Percentiles rank a stretch among this genome's conserved stretches.
Evolutionary conservation across 768 basidiomycete species (phyloP).

Genomic region (Ramaria sp.): DNA sequence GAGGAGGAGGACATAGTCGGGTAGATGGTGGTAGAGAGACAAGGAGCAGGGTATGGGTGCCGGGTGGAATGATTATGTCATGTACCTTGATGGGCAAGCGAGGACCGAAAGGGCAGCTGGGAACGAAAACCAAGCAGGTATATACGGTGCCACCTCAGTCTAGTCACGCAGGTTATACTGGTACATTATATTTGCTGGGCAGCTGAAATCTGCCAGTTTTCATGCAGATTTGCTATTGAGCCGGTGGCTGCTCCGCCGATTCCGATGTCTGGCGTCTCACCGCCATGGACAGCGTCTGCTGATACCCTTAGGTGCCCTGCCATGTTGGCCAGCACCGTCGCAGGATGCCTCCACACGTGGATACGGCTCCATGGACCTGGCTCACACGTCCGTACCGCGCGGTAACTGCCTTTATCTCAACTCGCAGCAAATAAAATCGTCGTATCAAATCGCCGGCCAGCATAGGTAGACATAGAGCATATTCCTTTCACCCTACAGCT

Average conservation of each 20-base stretch:
- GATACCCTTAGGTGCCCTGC: background rate
- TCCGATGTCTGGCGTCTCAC: background rate
- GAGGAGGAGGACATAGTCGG: background rate
- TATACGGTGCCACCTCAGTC: no score
- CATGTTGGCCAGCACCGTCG: background rate
- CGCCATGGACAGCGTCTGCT: background rate
- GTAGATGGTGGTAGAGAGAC: conserved; percentile 5
- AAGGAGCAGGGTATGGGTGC: background rate
- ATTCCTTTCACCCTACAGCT: background rate
- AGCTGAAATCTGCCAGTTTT: background rate
- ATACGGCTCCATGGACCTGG: background rate
- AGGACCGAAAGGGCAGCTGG: no score
- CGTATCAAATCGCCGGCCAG: background rate
- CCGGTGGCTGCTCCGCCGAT: background rate
- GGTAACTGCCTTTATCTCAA: background rate
- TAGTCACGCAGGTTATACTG: no score
- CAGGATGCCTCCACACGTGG: no score
- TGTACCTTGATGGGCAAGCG: no score
- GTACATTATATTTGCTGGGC: background rate
- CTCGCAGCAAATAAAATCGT: background rate
- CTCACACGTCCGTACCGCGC: background rate
- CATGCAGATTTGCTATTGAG: background rate
- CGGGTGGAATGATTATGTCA: background rate
- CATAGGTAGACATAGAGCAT: conserved; percentile 2
- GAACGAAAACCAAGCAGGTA: no score